Conservation (phyloP, 179 eudicot genomes). For the Nepenthes alata region DNA sequence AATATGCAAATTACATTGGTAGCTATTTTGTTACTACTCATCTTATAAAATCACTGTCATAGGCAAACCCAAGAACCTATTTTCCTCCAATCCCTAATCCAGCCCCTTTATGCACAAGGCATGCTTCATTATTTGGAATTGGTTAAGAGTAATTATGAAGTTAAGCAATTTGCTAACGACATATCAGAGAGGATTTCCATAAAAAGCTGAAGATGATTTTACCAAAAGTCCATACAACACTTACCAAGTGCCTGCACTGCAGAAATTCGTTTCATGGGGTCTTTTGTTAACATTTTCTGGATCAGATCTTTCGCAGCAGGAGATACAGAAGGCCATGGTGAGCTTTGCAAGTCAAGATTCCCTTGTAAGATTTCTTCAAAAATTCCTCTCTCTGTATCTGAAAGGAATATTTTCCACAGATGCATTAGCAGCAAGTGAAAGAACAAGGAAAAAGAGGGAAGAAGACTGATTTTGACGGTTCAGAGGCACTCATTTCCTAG, state of each 20-base stretch:
- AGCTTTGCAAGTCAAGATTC: slow-evolving; percentile 27
- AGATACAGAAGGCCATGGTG: slow-evolving; percentile 72
- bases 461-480: too few relatives aligned
- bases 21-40: not conserved
- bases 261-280: slow-evolving; percentile 49
- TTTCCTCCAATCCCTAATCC: not conserved
- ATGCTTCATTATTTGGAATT: not conserved
- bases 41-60: not conserved
- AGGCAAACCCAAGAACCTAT: not conserved
- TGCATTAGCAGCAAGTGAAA: slow-evolving; percentile 2
- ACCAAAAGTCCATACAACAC: not conserved
- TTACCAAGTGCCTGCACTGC: slow-evolving; percentile 64
- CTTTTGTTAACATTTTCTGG: slow-evolving; percentile 41
- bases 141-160: not conserved
- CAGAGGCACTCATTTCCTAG: not conserved
- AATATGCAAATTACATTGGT: slow-evolving; percentile 6
- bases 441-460: not conserved
- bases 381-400: slow-evolving; percentile 66
- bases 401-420: slow-evolving; percentile 1
- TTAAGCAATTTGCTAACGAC: not conserved
- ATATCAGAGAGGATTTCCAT: not conserved
- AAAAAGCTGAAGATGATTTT: not conserved
- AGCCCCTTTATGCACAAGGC: not conserved
- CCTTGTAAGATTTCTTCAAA: slow-evolving; percentile 38
- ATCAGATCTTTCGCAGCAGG: slow-evolving; percentile 54